A percentile compares a stretch with the other conserved stretches of the same genome.
Conservation (phyloP, 148 eudicot species). For the Cornus suecica region DNA sequence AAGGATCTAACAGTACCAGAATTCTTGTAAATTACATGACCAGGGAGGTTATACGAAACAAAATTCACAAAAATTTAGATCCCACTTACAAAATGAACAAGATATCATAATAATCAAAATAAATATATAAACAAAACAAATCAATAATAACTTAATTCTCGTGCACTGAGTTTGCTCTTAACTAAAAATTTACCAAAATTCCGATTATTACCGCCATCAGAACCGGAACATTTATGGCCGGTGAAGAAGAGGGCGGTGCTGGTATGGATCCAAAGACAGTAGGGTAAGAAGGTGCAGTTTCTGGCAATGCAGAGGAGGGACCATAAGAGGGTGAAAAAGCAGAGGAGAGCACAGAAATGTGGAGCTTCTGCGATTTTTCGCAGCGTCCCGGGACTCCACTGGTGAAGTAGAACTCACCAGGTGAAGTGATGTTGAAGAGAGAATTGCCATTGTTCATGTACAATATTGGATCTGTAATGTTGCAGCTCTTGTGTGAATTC, state of each 20-base stretch:
- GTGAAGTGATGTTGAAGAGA: slow-evolving; percentile 58
- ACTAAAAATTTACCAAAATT: background rate
- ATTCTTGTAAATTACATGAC: too few species aligned
- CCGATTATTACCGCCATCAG: slow-evolving; percentile 18
- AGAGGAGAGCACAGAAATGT: slow-evolving; percentile 52
- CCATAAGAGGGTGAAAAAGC: slow-evolving; percentile 25
- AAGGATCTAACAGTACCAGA: too few species aligned
- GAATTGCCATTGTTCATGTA: slow-evolving; percentile 81
- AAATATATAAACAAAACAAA: too few species aligned
- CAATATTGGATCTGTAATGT: slow-evolving; percentile 71
- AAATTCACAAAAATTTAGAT: too few species aligned
- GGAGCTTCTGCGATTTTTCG: slow-evolving; percentile 67
- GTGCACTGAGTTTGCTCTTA: too few species aligned
- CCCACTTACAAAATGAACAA: too few species aligned
- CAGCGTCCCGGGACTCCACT: slow-evolving; percentile 71
- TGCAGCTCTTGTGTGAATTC: slow-evolving; percentile 55
- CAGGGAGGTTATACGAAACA: too few species aligned
- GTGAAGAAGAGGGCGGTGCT: slow-evolving; percentile 37
- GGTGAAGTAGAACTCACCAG: slow-evolving; percentile 73
- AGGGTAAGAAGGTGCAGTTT: slow-evolving; percentile 46
- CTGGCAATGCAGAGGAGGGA: slow-evolving; percentile 25
- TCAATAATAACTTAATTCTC: too few species aligned
- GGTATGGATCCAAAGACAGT: slow-evolving; percentile 76
- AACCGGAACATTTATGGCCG: slow-evolving; percentile 9
- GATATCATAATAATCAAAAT: too few species aligned